phyloP scores from a whole-genome alignment of 208 protist genomes.

The Trichomonas vaginalis region DNA sequence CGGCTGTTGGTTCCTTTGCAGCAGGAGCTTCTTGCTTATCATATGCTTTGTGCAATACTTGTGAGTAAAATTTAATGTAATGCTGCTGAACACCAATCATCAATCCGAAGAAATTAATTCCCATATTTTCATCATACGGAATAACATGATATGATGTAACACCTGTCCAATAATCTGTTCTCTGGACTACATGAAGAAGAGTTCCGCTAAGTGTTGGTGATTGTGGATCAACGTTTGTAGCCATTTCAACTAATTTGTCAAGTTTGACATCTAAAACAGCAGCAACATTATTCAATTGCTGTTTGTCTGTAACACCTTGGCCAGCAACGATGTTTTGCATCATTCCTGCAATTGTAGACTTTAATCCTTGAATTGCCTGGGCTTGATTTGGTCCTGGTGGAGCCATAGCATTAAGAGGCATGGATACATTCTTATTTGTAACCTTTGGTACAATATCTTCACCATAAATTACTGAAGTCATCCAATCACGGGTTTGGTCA shows the following conservation, averaged over 20 bases:
- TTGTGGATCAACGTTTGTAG: background rate
- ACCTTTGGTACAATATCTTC: constrained; percentile 2
- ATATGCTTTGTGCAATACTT: background rate
- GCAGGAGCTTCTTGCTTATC: background rate
- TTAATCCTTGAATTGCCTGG: background rate
- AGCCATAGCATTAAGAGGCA: background rate
- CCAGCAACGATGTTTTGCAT: background rate
- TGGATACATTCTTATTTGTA: background rate
- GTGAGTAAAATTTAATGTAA: background rate
- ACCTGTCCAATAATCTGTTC: background rate
- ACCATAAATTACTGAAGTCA: background rate
- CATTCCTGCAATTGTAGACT: background rate
- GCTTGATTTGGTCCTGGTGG: background rate
- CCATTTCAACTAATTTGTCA: background rate
- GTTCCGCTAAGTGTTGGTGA: background rate
- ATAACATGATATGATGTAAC: background rate
- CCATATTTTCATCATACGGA: background rate
- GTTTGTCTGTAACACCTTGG: background rate
- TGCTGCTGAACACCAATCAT: background rate
- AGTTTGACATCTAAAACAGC: background rate
- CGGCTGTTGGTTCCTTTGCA: background rate
- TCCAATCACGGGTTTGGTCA: background rate
- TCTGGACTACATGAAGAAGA: background rate
- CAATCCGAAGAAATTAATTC: background rate
- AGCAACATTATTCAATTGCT: background rate